Conservation (phyloP, 371 early-diverging fungal genomes). For the Coemansia sp. region DNA sequence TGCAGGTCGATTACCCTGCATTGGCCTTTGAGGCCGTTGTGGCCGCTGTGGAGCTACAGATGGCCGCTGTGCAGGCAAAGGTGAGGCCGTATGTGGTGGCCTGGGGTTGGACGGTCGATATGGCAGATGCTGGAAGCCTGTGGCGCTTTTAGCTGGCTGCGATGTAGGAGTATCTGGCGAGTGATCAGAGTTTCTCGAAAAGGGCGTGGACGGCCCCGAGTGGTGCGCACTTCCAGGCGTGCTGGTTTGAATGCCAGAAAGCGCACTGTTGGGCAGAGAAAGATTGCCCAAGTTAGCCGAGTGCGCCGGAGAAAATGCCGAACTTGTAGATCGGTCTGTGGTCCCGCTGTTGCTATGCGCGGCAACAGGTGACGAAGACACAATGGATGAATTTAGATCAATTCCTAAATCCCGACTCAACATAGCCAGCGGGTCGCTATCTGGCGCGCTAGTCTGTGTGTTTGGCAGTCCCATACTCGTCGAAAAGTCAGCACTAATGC, state of each 20-base stretch:
- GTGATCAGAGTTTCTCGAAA: neutral
- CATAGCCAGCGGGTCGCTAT: slow-evolving; percentile 24
- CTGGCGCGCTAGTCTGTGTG: neutral
- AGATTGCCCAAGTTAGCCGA: neutral
- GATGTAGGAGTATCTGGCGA: neutral
- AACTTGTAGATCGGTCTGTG: slow-evolving; percentile 2
- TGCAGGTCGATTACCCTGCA: slow-evolving; percentile 1
- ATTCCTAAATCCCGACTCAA: slow-evolving; percentile 33
- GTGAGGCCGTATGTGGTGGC: neutral
- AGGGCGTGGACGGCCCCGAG: neutral
- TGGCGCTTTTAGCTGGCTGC: neutral
- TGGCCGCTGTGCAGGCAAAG: neutral
- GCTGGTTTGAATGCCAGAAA: neutral
- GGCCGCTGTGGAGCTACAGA: neutral
- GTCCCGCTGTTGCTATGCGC: neutral
- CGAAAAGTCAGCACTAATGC: slow-evolving; percentile 32
- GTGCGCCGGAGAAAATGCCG: slow-evolving; percentile 20
- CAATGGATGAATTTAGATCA: slow-evolving; percentile 17
- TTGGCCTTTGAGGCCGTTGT: neutral
- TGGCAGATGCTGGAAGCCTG: neutral
- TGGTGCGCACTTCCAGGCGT: neutral
- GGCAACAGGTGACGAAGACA: neutral
- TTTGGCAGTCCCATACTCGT: neutral
- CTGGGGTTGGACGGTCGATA: neutral
- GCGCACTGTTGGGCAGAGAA: neutral